Conservation (phyloP, 495 filamentous ascomycete species). For the Poronia punctata region DNA sequence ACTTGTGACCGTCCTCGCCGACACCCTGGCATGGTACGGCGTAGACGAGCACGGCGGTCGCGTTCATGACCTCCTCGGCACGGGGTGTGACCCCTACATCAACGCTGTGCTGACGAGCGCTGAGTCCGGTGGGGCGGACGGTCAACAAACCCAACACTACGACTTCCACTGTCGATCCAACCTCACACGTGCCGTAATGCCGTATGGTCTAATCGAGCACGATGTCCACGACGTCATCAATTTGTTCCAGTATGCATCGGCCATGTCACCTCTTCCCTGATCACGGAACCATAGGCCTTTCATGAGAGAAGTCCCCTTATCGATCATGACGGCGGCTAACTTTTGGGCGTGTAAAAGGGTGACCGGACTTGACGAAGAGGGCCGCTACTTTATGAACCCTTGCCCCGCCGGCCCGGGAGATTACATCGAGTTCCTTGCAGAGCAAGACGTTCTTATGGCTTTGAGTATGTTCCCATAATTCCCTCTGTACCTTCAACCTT, state of each 20-base stretch:
- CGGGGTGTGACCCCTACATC: conserved; percentile 69
- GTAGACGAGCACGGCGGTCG: conserved; percentile 47
- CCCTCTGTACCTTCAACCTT: conserved; percentile 41
- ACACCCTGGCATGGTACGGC: conserved; percentile 54
- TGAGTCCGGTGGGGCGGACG: conserved; percentile 24
- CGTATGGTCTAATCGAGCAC: conserved; percentile 58
- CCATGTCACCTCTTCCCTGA: too few relatives aligned
- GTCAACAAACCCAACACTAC: conserved; percentile 32
- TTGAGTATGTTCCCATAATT: conserved; percentile 45
- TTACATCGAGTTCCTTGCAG: conserved; percentile 71
- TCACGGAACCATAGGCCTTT: too few relatives aligned
- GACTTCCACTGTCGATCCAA: conserved; percentile 82
- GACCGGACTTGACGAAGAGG: conserved; percentile 63
- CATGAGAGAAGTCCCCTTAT: too few relatives aligned
- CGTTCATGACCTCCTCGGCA: conserved; percentile 71
- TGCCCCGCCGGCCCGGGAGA: conserved; percentile 60
- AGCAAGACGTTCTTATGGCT: conserved; percentile 67
- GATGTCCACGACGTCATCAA: conserved; percentile 80
- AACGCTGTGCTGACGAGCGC: conserved; percentile 60
- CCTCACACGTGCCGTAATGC: conserved; percentile 61
- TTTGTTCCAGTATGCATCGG: too few relatives aligned
- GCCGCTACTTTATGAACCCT: conserved; percentile 69
- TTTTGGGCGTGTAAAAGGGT: too few relatives aligned
- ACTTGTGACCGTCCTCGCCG: conserved; percentile 61
- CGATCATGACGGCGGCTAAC: too few relatives aligned